Base-by-base conservation (phyloP, 1,284 basidiomycete species). In the Chalciporus sp. region DNA sequence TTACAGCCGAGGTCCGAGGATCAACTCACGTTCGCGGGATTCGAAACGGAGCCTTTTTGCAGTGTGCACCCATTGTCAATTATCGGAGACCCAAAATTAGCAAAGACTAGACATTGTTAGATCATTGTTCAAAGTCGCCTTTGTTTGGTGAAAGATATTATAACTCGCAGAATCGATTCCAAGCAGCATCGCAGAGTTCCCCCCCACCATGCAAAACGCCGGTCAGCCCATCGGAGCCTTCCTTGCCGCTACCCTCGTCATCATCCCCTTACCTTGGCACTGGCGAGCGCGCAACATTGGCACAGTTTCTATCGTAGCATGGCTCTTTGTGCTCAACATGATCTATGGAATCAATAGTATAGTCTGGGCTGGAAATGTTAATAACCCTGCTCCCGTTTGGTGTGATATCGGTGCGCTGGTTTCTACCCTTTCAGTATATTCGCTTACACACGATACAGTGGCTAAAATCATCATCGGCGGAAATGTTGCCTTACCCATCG, bases 271-370 rank as follows among this genome's bases (percentile, higher is more conserved):
- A 17, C 72, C 75, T 3, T 74, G 69, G 66, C 72, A 74, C 55
- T 72, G 73, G 65, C 72, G 77, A 31, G 75, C 81, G 11, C 70
- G 78, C 33, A 85, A 83, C 61, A 67, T 81, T 9, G 74, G 78
- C 3, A 80, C 78, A 12, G 60, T 85, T 7, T 72, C 79, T 37
- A 72, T 83, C 40, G 74, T 84, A 9, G 59, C 70, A 0, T 88
- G 84, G 85, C 71, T 84, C 7, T 68, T 79, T 33, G 59, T 77
- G 1, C 68, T 68, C 39, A 83, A 82, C 60, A 10, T 86, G 11
- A 72, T 81, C 16, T 76, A 74, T 55, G 78, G 70, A 1, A 68
- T 86, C 49, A 82, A 88, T 63, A 64, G 78, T 10, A 59, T 83
- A 9, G 60, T 83, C 3, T 88, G 84, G 83, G 66, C 70, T 19